Base-by-base conservation (phyloP, 2,329 filamentous ascomycete species). In the Botrytis fabae region DNA sequence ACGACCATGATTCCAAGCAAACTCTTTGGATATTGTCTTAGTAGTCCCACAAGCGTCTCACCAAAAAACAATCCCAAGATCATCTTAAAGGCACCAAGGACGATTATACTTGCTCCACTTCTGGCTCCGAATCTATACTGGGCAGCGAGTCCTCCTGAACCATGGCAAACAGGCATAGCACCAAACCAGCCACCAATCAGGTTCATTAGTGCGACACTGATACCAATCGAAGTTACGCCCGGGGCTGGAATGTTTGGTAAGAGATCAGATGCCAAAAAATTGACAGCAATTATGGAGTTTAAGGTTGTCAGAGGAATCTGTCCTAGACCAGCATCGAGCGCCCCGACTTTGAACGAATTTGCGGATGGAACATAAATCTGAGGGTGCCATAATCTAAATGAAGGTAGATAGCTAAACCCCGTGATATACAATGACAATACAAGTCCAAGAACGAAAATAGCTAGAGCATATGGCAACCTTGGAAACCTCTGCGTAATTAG, bases 121-220 rank as follows among this genome's bases (percentile, higher is more conserved):
- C 95, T 90, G 7, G 95, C 95, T 0, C 95, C 95, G 77, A 98
- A 98, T 7, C 94, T 90, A 81, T 94, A 93, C 81, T 98, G 95
- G 0, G 92, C 96, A 8, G 96, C 96, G 0, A 98, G 85, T 0
- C 95, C 95, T 3, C 95, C 95, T 0, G 94, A 94, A 8, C 95
- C 95, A 80, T 98, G 96, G 80, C 96, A 98, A 6, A 96, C 90
- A 4, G 95, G 96, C 96, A 98, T 98, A 8, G 92, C 92, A 65
- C 95, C 95, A 78, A 97, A 97, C 93, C 93, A 97, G 78, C 93
- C 95, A 25, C 92, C 92, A 1, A 92, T 81, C 5, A 98, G 84
- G 80, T 98, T 98, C 89, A 97, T 97, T 2, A 85, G 79, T 0
- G 91, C 91, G 6, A 98, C 93, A 71, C 93, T 97, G 74, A 95